A percentile compares a stretch with the other conserved stretches of the same genome.
Conservation (phyloP, 495 filamentous ascomycete species). For the Jackrogersella minutella region DNA sequence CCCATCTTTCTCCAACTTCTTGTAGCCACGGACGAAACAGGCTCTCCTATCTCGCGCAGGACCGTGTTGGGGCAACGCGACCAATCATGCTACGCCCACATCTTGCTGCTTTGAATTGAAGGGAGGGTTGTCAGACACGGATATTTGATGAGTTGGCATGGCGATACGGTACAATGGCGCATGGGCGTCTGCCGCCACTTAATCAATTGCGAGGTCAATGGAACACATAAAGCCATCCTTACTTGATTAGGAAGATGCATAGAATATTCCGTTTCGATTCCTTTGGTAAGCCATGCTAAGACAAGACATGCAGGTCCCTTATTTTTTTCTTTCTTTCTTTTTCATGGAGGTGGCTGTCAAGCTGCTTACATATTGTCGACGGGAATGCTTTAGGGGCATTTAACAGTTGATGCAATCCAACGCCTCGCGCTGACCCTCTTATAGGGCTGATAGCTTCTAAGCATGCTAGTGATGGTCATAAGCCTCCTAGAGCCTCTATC, state of each 20-base stretch:
- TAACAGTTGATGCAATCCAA: background rate
- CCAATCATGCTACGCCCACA: constrained; percentile 5
- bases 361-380: constrained; percentile 21
- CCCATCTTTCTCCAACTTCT: constrained; percentile 35
- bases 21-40: constrained; percentile 35
- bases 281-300: constrained; percentile 27
- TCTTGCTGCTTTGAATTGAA: constrained; percentile 29
- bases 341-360: constrained; percentile 37
- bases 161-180: background rate
- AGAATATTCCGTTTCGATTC: constrained; percentile 21
- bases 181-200: background rate
- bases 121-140: constrained; percentile 20
- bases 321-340: constrained; percentile 2
- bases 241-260: constrained; percentile 26
- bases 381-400: background rate
- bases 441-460: constrained; percentile 34
- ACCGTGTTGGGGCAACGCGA: background rate
- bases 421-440: constrained; percentile 14
- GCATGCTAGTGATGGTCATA: background rate
- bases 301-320: constrained; percentile 31
- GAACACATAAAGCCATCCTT: constrained; percentile 10
- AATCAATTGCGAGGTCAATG: constrained; percentile 3
- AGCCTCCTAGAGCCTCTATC: background rate
- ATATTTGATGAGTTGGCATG: constrained; percentile 17
- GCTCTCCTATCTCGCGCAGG: constrained; percentile 37